Base-by-base conservation (phyloP, 345 rosid species). In the Melastoma malabathricum region DNA sequence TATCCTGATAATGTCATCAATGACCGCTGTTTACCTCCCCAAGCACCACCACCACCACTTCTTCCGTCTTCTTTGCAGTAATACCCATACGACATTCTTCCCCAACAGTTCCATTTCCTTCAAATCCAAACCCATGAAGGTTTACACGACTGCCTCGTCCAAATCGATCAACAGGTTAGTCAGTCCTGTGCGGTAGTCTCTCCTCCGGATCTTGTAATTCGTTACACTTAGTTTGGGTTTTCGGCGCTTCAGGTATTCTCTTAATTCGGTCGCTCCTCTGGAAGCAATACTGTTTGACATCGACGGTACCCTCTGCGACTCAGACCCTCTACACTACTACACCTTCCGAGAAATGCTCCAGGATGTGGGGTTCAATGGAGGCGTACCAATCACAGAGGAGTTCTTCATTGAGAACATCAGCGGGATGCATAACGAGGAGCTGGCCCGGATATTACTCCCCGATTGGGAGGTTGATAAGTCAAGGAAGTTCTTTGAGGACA, bases 291-390 rank as follows among this genome's bases (percentile, higher is more conserved):
- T 72, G 23, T 76, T 76, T 15, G 78, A 73, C 54, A 73, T 76
- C 3, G 82, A 76, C 47, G 78, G 82, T 16, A 76, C 74, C 0
- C 63, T 76, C 3, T 73, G 78, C 29, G 78, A 73, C 51, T 69
- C 82, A 0, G 70, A 73, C 63, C 82, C 75, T 23, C 58, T 76
- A 44, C 82, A 76, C 46, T 58, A 50, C 25, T 27, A 59, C 38
- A 52, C 75, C 54, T 76, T 72, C 61, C 64, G 67, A 4, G 58
- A 69, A 56, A 67, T 76, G 82, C 78, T 76, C 53, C 75, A 70
- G 64, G 70, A 64, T 72, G 77, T 58, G 55, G 65, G 68, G 38
- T 68, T 55, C 58, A 68, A 74, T 50, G 55, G 59, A 17, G 69
- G 75, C 18, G 60, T 67, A 39, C 71, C 69, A 1, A 62, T 71